Evolutionary conservation across 495 filamentous ascomycete species (phyloP).

Genomic region (Trypethelium eluteriae): DNA sequence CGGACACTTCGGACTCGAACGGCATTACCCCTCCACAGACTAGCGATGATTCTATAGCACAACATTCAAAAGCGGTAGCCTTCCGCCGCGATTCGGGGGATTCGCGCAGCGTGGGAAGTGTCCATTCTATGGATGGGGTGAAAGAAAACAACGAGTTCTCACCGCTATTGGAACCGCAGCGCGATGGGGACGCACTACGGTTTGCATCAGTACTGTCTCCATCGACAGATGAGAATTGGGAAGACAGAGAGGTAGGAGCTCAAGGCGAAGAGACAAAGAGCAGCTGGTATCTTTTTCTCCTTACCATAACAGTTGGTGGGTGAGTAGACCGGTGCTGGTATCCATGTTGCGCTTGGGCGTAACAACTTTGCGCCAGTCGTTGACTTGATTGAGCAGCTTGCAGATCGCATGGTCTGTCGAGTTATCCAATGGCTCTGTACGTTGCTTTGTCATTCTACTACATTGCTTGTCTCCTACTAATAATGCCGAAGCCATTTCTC

Average conservation of each 20-base stretch:
- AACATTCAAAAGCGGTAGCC: conserved; percentile 21
- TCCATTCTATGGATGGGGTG: not conserved
- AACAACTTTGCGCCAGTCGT: not conserved
- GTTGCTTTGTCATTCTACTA: conserved; percentile 20
- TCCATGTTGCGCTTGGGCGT: not conserved
- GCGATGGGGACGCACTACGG: conserved; percentile 32
- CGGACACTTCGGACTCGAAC: not conserved
- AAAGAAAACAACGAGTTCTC: conserved; percentile 46
- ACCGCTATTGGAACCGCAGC: conserved; percentile 47
- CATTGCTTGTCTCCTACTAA: not conserved
- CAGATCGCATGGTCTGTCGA: conserved; percentile 95
- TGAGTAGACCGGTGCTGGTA: conserved; percentile 30
- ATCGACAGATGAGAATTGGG: conserved; percentile 30
- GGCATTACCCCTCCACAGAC: not conserved
- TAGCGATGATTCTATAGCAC: not conserved
- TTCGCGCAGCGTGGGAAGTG: not conserved
- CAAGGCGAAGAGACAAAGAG: conserved; percentile 57
- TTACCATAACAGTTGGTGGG: conserved; percentile 77
- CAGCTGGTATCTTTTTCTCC: conserved; percentile 69
- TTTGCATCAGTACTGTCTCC: conserved; percentile 25
- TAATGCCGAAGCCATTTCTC: conserved; percentile 34
- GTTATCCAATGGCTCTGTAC: conserved; percentile 71
- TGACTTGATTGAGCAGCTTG: conserved; percentile 42
- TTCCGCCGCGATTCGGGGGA: conserved; percentile 21
- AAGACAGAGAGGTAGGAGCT: conserved; percentile 33